A percentile compares a stretch with the other conserved stretches of the same genome.
Evolutionary conservation across 2,329 filamentous ascomycete genomes (phyloP).

Genomic region (Fusarium brevicatenulatum): DNA sequence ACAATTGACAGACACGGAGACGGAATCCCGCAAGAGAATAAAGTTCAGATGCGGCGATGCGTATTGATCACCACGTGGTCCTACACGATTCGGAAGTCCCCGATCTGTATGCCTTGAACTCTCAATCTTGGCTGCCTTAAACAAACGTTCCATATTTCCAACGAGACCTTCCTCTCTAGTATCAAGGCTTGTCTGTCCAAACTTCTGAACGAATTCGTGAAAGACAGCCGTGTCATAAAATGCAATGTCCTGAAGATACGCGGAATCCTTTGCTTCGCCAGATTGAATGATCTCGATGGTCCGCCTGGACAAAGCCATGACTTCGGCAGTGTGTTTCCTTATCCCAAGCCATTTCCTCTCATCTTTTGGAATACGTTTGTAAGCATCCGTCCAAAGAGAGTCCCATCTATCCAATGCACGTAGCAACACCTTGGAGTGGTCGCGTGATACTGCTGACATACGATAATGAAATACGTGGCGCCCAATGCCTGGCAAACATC

Average conservation of each 20-base stretch:
- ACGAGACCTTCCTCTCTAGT: neutral
- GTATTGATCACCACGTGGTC: neutral
- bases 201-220: slow-evolving; percentile 12
- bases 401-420: slow-evolving; percentile 27
- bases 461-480: slow-evolving; percentile 18
- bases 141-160: neutral
- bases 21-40: neutral
- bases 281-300: slow-evolving; percentile 3
- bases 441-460: neutral
- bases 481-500: neutral
- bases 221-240: slow-evolving; percentile 17
- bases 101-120: neutral
- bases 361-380: neutral
- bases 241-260: slow-evolving; percentile 4
- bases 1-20: neutral
- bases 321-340: slow-evolving; percentile 12
- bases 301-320: neutral
- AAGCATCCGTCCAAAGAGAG: slow-evolving; percentile 4
- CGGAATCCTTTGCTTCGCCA: neutral
- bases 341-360: slow-evolving; percentile 22
- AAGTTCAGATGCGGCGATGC: neutral
- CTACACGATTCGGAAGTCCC: neutral
- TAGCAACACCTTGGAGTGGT: neutral
- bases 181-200: neutral
- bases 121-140: neutral